Percentiles rank a stretch among this genome's conserved stretches.
phyloP scores from a whole-genome alignment of 208 protist species.

The Trypanosoma brucei region DNA sequence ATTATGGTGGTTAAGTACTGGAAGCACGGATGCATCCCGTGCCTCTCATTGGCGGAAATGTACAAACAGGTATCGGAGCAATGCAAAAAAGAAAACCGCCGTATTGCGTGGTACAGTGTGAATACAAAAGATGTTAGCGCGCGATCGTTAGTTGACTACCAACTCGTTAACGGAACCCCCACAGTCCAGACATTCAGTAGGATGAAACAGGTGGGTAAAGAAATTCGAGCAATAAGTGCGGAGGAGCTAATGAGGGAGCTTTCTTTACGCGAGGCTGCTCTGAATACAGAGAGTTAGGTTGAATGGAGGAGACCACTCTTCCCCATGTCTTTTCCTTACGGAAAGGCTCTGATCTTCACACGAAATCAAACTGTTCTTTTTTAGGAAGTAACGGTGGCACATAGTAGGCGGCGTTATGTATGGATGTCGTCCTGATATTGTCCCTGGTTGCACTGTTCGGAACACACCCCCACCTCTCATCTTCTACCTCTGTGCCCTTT shows the following conservation, averaged over 20 bases:
- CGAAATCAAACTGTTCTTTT: too few relatives aligned
- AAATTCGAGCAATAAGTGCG: constrained; percentile 75
- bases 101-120: constrained; percentile 86
- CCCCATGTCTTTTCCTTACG: too few relatives aligned
- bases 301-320: too few relatives aligned
- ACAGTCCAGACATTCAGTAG: constrained; percentile 86
- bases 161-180: constrained; percentile 87
- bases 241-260: constrained; percentile 83
- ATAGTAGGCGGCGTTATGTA: too few relatives aligned
- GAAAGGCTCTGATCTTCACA: too few relatives aligned
- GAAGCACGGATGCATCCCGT: constrained; percentile 91
- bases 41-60: constrained; percentile 88
- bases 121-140: constrained; percentile 73
- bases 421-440: too few relatives aligned
- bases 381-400: too few relatives aligned
- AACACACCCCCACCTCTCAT: too few relatives aligned
- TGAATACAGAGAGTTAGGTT: neutral
- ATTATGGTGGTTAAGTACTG: constrained; percentile 91
- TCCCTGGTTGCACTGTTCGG: too few relatives aligned
- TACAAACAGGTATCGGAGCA: constrained; percentile 76
- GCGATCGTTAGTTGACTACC: constrained; percentile 72
- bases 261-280: constrained; percentile 27
- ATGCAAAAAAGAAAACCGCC: constrained; percentile 49
- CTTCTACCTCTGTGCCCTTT: too few relatives aligned
- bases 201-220: constrained; percentile 77